A percentile compares a stretch with the other conserved stretches of the same genome.
Evolutionary conservation across 805 yeast genomes (phyloP).

Genomic region (Cyberlindnera japonica): DNA sequence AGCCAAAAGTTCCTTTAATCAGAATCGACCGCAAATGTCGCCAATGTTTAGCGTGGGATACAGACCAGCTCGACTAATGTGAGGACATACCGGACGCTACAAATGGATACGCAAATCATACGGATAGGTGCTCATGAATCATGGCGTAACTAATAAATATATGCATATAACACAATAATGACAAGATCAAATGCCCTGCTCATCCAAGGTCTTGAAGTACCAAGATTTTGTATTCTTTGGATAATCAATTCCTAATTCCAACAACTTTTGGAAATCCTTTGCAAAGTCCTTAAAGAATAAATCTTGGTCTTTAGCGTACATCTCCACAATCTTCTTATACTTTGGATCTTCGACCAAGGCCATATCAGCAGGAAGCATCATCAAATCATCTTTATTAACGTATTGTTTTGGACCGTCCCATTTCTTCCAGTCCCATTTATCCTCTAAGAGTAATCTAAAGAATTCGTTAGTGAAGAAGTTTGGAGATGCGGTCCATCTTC

Average conservation of each 20-base stretch:
- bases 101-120: too few species aligned
- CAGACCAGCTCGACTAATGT: too few species aligned
- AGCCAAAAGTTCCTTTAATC: too few species aligned
- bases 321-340: slow-evolving; percentile 58
- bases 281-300: slow-evolving; percentile 63
- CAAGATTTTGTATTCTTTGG: slow-evolving; percentile 38
- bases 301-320: slow-evolving; percentile 63
- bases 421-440: slow-evolving; percentile 48
- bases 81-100: too few species aligned
- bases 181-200: slow-evolving; percentile 43
- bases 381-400: slow-evolving; percentile 56
- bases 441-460: slow-evolving; percentile 52
- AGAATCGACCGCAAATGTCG: too few species aligned
- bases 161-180: too few species aligned
- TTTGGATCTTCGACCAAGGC: slow-evolving; percentile 59
- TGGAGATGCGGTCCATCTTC: slow-evolving; percentile 87
- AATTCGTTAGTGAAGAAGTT: slow-evolving; percentile 73
- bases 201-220: slow-evolving; percentile 64
- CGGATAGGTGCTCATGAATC: too few species aligned
- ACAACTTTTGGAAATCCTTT: slow-evolving; percentile 59
- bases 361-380: slow-evolving; percentile 87
- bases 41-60: too few species aligned
- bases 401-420: slow-evolving; percentile 64
- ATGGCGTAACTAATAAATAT: too few species aligned
- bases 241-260: slow-evolving; percentile 74